Conservation (phyloP, 805 yeast species). For the Candida incommunis region DNA sequence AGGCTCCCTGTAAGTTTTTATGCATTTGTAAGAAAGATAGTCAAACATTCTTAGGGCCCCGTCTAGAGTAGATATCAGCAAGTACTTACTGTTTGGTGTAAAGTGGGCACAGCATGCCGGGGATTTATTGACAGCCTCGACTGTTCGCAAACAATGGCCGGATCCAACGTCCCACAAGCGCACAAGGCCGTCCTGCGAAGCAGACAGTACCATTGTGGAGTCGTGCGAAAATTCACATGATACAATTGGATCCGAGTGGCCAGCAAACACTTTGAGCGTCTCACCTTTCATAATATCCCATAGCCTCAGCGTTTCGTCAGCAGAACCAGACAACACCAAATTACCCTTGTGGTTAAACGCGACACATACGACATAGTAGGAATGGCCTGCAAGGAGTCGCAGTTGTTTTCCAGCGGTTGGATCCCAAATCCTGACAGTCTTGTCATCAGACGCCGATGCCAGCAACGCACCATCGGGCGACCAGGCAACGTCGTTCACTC, state of each 20-base stretch:
- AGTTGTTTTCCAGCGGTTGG: conserved; percentile 27
- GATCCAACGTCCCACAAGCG: conserved; percentile 76
- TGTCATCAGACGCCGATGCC: conserved; percentile 81
- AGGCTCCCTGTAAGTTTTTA: conserved; percentile 42
- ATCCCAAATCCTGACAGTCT: conserved; percentile 64
- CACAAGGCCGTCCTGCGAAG: conserved; percentile 82
- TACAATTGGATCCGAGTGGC: conserved; percentile 85
- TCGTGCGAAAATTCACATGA: conserved; percentile 62
- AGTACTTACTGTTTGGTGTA: conserved; percentile 68
- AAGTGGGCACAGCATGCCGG: conserved; percentile 66
- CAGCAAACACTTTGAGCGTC: conserved; percentile 66
- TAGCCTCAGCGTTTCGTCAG: conserved; percentile 80
- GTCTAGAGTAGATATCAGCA: conserved; percentile 68
- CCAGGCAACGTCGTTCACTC: conserved; percentile 66
- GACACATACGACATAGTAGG: conserved; percentile 67
- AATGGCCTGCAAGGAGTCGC: conserved; percentile 53
- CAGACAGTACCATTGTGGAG: conserved; percentile 71
- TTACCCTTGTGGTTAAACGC: conserved; percentile 64
- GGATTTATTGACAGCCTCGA: conserved; percentile 35
- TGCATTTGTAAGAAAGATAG: conserved; percentile 64
- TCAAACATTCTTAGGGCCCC: conserved; percentile 77
- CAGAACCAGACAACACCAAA: conserved; percentile 63
- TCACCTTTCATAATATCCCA: conserved; percentile 75
- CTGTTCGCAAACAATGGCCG: conserved; percentile 84
- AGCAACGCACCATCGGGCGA: conserved; percentile 58